Base-by-base conservation (phyloP, 176 grass and related monocot species). In the Elaeis guineensis region DNA sequence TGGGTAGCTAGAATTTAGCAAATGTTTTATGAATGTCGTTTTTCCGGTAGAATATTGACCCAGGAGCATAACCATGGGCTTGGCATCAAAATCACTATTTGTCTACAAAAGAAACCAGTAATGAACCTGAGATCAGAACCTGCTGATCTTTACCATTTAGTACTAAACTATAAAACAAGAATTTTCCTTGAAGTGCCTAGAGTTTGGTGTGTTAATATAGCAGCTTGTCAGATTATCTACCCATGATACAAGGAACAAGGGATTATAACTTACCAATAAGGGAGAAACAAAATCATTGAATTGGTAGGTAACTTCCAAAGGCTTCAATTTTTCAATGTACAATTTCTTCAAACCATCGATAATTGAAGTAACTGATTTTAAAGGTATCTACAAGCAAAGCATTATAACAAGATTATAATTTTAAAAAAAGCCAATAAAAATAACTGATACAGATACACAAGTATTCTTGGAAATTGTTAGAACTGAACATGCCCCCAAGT, bases 1-100 rank as follows among this genome's bases (percentile, higher is more conserved):
- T 92, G 93, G 93, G 76, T 92, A 98, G 73, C 81, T 75, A 78
- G 72, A 75, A 75, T 72, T 91, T 21, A 98, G 76, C 18, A 98
- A 71, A 85, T 98, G 93, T 15, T 98, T 98, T 54, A 98, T 98
- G 66, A 98, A 98, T 65, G 87, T 98, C 24, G 93, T 98, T 89
- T 98, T 98, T 16, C 93, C 93, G 0, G 93, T 98, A 67, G 93
- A 98, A 79, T 98, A 98, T 80, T 98, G 93, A 57, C 93, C 93
- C 61, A 98, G 79, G 73, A 98, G 93, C 93, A 98, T 98, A 76
- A 98, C 88, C 93, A 92, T 98, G 66, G 93, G 87, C 51, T 89
- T 98, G 73, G 87, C 87, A 79, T 92, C 87, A 86, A 98, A 98
- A 86, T 98, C 93, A 66, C 88, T 98, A 39, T 83, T 92, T 78